Base-by-base conservation (phyloP, 1,284 basidiomycete species). In the Naganishia cerealis region DNA sequence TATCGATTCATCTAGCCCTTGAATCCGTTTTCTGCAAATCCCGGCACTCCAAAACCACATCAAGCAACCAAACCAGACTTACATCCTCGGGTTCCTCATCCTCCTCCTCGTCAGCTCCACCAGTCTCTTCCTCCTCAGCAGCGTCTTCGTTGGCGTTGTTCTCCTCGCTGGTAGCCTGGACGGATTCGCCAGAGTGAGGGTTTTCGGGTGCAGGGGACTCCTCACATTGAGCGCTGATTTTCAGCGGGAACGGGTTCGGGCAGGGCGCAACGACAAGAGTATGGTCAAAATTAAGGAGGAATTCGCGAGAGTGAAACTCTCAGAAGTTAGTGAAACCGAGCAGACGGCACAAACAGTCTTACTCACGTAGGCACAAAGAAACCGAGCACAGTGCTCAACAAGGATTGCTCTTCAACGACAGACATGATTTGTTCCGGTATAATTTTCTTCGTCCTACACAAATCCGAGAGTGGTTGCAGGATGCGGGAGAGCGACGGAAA, bases 81-180 rank as follows among this genome's bases (percentile, higher is more conserved):
- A 92, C 90, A 78, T 92, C 90, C 79, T 92, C 90, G 29, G 90
- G 89, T 73, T 91, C 90, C 72, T 88, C 87, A 69, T 88, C 80
- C 67, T 82, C 80, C 73, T 82, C 81, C 67, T 81, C 81, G 65
- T 80, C 79, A 61, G 75, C 78, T 61, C 73, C 85, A 68, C 80
- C 84, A 55, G 78, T 79, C 63, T 80, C 82, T 39, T 81, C 82
- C 66, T 80, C 81, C 46, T 78, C 83, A 71, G 81, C 83, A 61
- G 82, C 82, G 24, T 71, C 73, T 53, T 75, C 74, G 29, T 70
- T 71, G n/a, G 57, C 69, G 56, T 72, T 73, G 61, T 76, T 74
- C 68, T 78, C 80, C 40, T 74, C 75, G 21, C 18, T 42, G 50
- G 38, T 40, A 5, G 50, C 61, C 16, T 21, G 39, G 36, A 63